A percentile compares a stretch with the other conserved stretches of the same genome.
These are phyloP conservation scores for Neurospora sp. DNA, from an alignment of 495 filamentous ascomycete genomes.

Conservation along the genomic window DNA sequence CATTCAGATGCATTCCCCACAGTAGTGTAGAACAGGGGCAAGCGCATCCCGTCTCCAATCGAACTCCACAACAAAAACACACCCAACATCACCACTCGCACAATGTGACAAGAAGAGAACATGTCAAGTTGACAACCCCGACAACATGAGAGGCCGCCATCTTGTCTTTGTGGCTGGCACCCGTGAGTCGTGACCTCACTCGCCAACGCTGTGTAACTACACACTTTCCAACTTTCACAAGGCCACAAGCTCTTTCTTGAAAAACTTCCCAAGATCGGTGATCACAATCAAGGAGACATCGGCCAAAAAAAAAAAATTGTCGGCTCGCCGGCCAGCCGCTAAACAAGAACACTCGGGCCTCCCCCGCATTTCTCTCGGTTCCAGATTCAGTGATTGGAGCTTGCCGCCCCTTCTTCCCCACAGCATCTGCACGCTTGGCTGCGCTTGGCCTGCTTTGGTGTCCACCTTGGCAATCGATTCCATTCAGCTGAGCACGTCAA, in stretches of 20 bases:
- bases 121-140: background rate
- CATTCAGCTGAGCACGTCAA: background rate
- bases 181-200: background rate
- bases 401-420: background rate
- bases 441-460: background rate
- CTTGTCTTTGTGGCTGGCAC: background rate
- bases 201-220: background rate
- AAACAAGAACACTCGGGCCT: background rate
- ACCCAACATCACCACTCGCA: background rate
- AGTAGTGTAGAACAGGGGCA: background rate
- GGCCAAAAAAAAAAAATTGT: background rate
- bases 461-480: background rate
- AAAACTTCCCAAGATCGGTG: background rate
- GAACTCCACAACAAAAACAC: background rate
- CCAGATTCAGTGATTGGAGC: background rate
- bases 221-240: background rate
- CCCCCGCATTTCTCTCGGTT: background rate
- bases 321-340: background rate
- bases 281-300: background rate
- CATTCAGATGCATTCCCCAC: background rate
- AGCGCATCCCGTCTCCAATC: background rate
- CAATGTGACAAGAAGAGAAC: background rate
- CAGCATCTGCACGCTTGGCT: background rate
- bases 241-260: background rate
- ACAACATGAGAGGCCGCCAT: background rate